Evolutionary conservation across 345 rosid species (phyloP), one percentile per base, ranked within the genome.

Genomic region (Gossypium arboreum): DNA sequence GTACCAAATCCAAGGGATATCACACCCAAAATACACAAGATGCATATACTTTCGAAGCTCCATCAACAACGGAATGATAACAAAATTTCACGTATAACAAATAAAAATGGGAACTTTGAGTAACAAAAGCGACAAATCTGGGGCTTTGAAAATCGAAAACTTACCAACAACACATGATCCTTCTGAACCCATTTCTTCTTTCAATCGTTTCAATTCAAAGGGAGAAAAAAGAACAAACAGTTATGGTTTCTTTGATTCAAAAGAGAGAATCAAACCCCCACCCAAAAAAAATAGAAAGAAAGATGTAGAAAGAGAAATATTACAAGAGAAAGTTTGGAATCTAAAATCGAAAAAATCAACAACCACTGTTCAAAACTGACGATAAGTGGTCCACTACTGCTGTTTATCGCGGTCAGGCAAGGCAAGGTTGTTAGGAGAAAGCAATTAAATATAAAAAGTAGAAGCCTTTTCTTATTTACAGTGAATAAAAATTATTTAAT

Each of bases 101-200:
- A 7, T 24, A 9, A 3, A 34, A 7, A 13, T 7, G 20, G 2
- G 5, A 25, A 17, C 2, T 64, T 48, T 9, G 22, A 51, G 24
- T 11, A 58, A 58, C 20, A 74, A 20, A n/a, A 1, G 45, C 34
- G 48, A 56, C 22, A 76, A 80, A 67, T 41, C 52, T 45, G 70
- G 74, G 72, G 48, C 20, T 25, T 72, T 44, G 4, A 15, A 54
- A 29, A 34, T 17, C 34, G 16, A 29, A 56, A 12, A 57, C 86
- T 75, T 73, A 86, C 90, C 90, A 20, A 84, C 86, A 66, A 86
- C 90, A 10, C 78, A 72, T 29, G 88, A 80, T 79, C 83, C 85
- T 81, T 86, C 90, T 9, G 88, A 76, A 63, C 88, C 84, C 90
- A 86, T 86, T 76, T 73, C 60, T 58, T 24, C 65, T 54, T 9